phyloP scores from a whole-genome alignment of 1,139 yeast genomes.

The Pneumocystis canis region DNA sequence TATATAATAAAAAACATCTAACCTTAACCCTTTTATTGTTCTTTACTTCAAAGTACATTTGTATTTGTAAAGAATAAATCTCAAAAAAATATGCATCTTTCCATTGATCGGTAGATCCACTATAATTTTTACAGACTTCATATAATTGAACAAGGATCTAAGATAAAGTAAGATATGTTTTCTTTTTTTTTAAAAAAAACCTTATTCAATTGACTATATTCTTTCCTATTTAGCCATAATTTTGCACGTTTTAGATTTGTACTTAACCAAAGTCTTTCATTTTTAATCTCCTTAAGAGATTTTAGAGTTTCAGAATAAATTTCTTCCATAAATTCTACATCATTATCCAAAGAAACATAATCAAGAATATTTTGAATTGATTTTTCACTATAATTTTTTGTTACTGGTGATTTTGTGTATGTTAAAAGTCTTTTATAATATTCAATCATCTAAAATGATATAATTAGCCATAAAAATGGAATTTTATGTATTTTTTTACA shows the following conservation, averaged over 20 bases:
- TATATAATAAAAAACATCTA: neutral
- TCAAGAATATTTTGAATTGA: conserved; percentile 43
- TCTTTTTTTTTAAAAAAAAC: conserved; percentile 23
- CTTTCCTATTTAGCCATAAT: conserved; percentile 28
- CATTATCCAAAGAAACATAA: conserved; percentile 26
- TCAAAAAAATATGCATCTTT: conserved; percentile 35
- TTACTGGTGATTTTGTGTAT: conserved; percentile 21
- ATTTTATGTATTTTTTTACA: neutral
- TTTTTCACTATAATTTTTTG: conserved; percentile 43
- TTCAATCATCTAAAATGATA: conserved; percentile 23
- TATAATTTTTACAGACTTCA: conserved; percentile 23
- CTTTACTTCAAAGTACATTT: conserved; percentile 30
- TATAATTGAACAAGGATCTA: conserved; percentile 32
- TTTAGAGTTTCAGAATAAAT: conserved; percentile 22
- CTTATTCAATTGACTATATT: conserved; percentile 24
- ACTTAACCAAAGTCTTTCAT: conserved; percentile 44
- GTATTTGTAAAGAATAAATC: conserved; percentile 51
- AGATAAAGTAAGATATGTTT: neutral
- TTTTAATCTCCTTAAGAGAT: conserved; percentile 22
- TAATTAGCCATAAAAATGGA: neutral
- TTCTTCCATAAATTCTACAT: conserved; percentile 21
- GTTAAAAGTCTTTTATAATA: conserved; percentile 24
- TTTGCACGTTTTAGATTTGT: conserved; percentile 40
- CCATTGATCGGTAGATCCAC: conserved; percentile 18
- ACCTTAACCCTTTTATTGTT: conserved; percentile 31